Evolutionary conservation across 257 asterid genomes (phyloP).

Genomic region (Scutellaria galericulata): DNA sequence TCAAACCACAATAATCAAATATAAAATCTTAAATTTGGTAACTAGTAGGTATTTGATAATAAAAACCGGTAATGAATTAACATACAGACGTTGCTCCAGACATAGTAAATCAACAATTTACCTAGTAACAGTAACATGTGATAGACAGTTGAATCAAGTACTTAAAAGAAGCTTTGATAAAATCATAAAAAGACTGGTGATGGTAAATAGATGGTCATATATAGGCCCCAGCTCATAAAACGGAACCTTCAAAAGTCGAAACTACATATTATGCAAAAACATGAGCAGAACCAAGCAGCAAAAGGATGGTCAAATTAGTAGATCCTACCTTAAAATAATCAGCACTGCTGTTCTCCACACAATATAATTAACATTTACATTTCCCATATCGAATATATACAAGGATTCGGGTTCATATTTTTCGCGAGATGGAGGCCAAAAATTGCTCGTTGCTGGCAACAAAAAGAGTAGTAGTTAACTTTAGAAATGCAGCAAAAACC

Average conservation of each 20-base stretch:
- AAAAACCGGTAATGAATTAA: background rate
- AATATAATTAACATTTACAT: conserved; percentile 35
- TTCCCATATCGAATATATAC: conserved; percentile 29
- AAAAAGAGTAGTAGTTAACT: conserved; percentile 1
- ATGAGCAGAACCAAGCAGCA: background rate
- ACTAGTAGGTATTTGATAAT: background rate
- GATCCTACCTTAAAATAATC: conserved; percentile 25
- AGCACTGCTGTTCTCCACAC: conserved; percentile 4
- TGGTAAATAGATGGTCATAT: background rate
- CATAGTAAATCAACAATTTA: background rate
- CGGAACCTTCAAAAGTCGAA: conserved; percentile 14
- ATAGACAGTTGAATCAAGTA: no score
- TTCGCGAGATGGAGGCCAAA: conserved; percentile 27
- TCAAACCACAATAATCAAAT: no score
- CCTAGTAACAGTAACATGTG: no score
- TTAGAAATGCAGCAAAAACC: background rate
- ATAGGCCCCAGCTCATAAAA: background rate
- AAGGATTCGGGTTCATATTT: conserved; percentile 30
- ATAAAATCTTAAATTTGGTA: no score
- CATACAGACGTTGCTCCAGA: background rate
- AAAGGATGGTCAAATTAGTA: conserved; percentile 14
- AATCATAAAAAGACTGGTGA: background rate
- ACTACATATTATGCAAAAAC: conserved; percentile 20
- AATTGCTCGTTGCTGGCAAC: conserved; percentile 36
- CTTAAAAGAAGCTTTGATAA: no score